Conservation (phyloP, 1,139 yeast species). For the Sugiyamaella grinbergsii region DNA sequence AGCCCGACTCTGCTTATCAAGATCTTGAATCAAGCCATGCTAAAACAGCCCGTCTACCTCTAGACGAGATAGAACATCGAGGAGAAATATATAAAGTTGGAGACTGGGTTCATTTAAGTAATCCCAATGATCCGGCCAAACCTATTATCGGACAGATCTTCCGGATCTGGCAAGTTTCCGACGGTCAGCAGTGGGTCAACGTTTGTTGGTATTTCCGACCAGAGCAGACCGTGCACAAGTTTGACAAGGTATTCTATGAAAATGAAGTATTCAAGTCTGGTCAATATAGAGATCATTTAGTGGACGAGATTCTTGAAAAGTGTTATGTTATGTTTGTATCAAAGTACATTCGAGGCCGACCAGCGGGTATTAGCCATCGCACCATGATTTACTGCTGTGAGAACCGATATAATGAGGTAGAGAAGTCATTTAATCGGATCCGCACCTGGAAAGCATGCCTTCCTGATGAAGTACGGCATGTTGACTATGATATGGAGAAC, state of each 20-base stretch:
- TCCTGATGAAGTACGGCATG: conserved; percentile 92
- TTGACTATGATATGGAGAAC: conserved; percentile 70
- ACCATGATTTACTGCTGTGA: conserved; percentile 88
- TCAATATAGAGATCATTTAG: conserved; percentile 91
- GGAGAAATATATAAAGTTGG: conserved; percentile 82
- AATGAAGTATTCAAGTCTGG: conserved; percentile 97
- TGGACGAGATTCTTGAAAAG: conserved; percentile 85
- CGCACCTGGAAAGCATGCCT: conserved; percentile 98
- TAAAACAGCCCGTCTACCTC: conserved; percentile 67
- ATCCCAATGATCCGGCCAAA: conserved; percentile 82
- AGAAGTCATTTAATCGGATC: conserved; percentile 87
- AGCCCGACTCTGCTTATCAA: conserved; percentile 79
- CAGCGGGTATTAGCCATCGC: conserved; percentile 61
- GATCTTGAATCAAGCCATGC: conserved; percentile 53
- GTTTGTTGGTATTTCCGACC: conserved; percentile 98
- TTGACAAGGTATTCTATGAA: conserved; percentile 82
- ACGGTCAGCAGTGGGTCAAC: conserved; percentile 84
- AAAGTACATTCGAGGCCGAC: conserved; percentile 92
- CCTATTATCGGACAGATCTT: conserved; percentile 95
- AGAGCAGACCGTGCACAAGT: conserved; percentile 94
- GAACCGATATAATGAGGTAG: conserved; percentile 87
- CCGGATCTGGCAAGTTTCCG: conserved; percentile 82
- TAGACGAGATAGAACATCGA: conserved; percentile 70
- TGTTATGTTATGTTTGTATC: conserved; percentile 95
- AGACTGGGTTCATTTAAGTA: conserved; percentile 88